Evolutionary conservation across 768 basidiomycete species (phyloP), one percentile per base, ranked within the genome.

Genomic region (Pleurotus ostreatus): DNA sequence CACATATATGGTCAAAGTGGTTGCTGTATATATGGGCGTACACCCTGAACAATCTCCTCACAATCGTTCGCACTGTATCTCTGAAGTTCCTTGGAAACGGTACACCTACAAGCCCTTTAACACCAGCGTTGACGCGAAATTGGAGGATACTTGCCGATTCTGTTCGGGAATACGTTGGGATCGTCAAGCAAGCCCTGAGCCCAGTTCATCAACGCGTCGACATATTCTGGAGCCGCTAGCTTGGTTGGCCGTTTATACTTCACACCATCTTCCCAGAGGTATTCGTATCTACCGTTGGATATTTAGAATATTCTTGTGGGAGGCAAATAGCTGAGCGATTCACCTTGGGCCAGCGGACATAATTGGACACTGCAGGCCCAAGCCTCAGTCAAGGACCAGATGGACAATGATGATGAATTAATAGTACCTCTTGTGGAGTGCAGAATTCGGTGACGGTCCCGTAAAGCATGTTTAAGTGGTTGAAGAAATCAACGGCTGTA

Each of bases 1-100:
- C 97, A 69, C 96, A 98, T 57, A 98, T 92, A 64, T 98, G 96
- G 65, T 98, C 97, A 70, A 99, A 98, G 71, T 99, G 97, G 62
- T 94, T 96, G 78, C 94, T 96, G 77, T 99, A 99, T 66, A 98
- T 86, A 69, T 99, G 97, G 16, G 94, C 97, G 68, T 99, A 99
- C 41, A 99, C 91, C 15, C 97, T 83, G 80, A 99, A 99, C 55
- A 99, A 71, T 23, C 97, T 83, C 45, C 97, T 83, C 56, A 93
- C 83, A 57, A 99, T 94, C 8, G 92, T 93, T 66, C 93, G 88
- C 59, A 97, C 89, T 0, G 92, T 95, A 15, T 92, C 88, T 25
- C 86, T 84, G 73, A 97, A 98, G 66, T 84, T 92, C 66, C 81
- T 84, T 1, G 94, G 91, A 70, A 98, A 98, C 1, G 92, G 85